These are phyloP conservation scores for Candida tibetensis DNA, from an alignment of 805 yeast species.

Conservation along the genomic window DNA sequence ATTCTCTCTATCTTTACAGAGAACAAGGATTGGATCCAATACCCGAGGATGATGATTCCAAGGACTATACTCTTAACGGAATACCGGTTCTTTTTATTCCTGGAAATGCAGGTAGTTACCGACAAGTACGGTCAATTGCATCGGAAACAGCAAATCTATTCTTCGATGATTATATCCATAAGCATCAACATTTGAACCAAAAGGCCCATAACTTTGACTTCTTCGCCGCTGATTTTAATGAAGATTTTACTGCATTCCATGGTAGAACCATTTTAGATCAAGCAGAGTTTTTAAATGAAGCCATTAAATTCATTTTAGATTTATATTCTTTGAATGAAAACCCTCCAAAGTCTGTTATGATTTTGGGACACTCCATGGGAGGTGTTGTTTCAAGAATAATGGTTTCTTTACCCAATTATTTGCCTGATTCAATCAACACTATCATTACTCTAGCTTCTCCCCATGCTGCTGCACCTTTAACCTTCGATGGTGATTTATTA, in stretches of 20 bases:
- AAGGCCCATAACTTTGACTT: constrained; percentile 62
- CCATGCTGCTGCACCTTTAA: constrained; percentile 86
- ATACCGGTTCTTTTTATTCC: constrained; percentile 92
- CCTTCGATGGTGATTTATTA: constrained; percentile 86
- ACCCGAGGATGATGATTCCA: constrained; percentile 42
- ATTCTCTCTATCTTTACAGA: constrained; percentile 79
- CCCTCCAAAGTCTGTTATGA: constrained; percentile 67
- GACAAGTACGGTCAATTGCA: constrained; percentile 90
- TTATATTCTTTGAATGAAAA: constrained; percentile 49
- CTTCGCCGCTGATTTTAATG: constrained; percentile 91
- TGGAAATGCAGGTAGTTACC: constrained; percentile 94
- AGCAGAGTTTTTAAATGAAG: constrained; percentile 90
- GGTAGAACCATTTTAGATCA: constrained; percentile 92
- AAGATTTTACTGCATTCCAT: constrained; percentile 93
- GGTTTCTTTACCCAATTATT: constrained; percentile 75
- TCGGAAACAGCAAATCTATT: constrained; percentile 65
- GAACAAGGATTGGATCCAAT: constrained; percentile 69
- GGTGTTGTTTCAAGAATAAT: constrained; percentile 89
- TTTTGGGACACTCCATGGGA: constrained; percentile 96
- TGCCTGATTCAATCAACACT: constrained; percentile 70
- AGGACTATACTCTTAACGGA: constrained; percentile 48
- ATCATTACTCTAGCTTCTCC: constrained; percentile 87
- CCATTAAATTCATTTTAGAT: constrained; percentile 69
- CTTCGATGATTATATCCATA: constrained; percentile 30
- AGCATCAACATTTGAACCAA: constrained; percentile 8